Base-by-base conservation (phyloP, 768 basidiomycete species). In the Boletus rubroflammeus region DNA sequence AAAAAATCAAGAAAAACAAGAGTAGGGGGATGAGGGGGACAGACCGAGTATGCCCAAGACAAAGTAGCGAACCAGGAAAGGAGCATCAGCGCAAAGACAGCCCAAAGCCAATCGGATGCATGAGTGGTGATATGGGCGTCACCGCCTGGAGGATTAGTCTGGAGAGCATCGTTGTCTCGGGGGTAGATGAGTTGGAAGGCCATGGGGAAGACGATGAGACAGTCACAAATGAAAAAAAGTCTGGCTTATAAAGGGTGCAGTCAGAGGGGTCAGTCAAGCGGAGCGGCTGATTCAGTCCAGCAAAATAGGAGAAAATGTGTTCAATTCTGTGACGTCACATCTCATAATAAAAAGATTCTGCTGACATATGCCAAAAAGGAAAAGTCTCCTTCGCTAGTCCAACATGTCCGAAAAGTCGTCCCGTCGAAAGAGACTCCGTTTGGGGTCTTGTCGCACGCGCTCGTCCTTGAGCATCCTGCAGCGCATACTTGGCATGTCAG, bases 401-500 rank as follows among this genome's bases (percentile, higher is more conserved):
- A 79, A 57, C 28, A 75, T 68, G 62, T 82, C 81, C 5, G 77
- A 69, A 39, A 73, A 67, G 52, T 84, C 81, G 53, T 83, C 80
- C 43, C 74, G 68, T 23, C 67, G 65, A 60, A 83, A 81, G 34
- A 84, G 61, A 0, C 84, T 81, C 19, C 76, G 75, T 9, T 72
- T 70, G 21, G 78, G 71, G 39, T 78, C 74, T 42, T 77, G 67
- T 59, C 85, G 86, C 34, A 82, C 71, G 5, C 94, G 85, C 25
- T 93, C 90, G 68, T 97, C 94, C 70, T 89, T 93, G 59, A 97
- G 73, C 86, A 96, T 89, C 44, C 93, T 95, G 31, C 23, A 32
- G 35, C 40, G 7, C 7, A 26, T 0, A 28, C 10, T 1, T 17
- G 1, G 4, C 10, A 31, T 11, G 26, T 56, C 34, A 56, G 25